Conservation (phyloP, 768 basidiomycete species). For the Gloeostereum incarnatum region DNA sequence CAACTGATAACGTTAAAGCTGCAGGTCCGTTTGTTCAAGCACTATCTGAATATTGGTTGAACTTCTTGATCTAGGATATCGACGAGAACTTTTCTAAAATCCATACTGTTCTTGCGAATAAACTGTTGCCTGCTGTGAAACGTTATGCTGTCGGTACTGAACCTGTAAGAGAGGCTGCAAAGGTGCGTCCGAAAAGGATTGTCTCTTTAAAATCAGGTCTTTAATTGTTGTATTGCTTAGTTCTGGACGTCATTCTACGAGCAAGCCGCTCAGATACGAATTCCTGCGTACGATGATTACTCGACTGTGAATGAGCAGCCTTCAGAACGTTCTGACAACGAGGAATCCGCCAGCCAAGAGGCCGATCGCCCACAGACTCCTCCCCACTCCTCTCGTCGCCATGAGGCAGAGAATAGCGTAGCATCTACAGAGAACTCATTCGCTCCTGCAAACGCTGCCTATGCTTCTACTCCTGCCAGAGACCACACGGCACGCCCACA, state of each 20-base stretch:
- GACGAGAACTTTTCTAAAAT: slow-evolving; percentile 91
- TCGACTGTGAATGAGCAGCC: slow-evolving; percentile 45
- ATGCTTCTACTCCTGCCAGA: slow-evolving; percentile 74
- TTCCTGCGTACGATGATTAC: slow-evolving; percentile 65
- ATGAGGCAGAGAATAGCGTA: slow-evolving; percentile 21
- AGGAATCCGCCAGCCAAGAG: too few relatives aligned
- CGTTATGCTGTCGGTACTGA: slow-evolving; percentile 81
- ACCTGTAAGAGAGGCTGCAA: slow-evolving; percentile 84
- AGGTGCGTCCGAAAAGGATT: slow-evolving; percentile 51
- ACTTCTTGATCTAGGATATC: slow-evolving; percentile 49
- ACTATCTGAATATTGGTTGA: neutral
- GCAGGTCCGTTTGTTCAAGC: slow-evolving; percentile 40
- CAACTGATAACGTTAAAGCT: slow-evolving; percentile 89
- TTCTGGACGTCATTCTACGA: slow-evolving; percentile 98
- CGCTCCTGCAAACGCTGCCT: slow-evolving; percentile 58
- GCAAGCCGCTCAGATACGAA: slow-evolving; percentile 80
- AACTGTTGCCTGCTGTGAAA: slow-evolving; percentile 82
- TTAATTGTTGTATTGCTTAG: slow-evolving; percentile 25
- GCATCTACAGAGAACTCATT: slow-evolving; percentile 65
- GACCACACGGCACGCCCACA: slow-evolving; percentile 24
- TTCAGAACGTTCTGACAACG: slow-evolving; percentile 25
- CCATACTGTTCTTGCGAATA: slow-evolving; percentile 74
- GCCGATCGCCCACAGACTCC: too few relatives aligned
- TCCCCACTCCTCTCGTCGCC: slow-evolving; percentile 12
- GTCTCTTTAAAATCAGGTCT: neutral